Evolutionary conservation across 2,329 filamentous ascomycete genomes (phyloP), one percentile per base, ranked within the genome.

Genomic region (Fusarium sp.): DNA sequence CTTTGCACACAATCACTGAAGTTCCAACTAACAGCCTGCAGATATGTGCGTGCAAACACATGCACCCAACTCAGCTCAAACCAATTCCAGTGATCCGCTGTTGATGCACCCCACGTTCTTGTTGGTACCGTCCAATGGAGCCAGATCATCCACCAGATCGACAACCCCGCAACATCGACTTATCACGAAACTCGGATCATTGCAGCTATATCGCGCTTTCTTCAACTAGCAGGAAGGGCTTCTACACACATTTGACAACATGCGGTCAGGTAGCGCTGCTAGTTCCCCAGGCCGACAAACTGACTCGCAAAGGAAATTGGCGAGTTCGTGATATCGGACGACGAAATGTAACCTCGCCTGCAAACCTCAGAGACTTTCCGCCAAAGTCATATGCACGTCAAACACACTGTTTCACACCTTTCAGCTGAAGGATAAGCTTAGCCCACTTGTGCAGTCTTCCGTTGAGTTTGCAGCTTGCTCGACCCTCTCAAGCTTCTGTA

Each of bases 121-220:
- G 61, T 65, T 67, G 63, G 63, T 65, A 55, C 61, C 55, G 41
- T 71, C 46, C 24, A 47, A 65, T 41, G 69, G 69, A 70, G 62
- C 56, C 68, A 20, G 61, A 67, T 68, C 72, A 65, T 48, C 66
- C 71, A 64, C 72, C 62, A 60, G 72, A 74, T 74, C 70, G 72
- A 71, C 70, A 52, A 71, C 72, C 72, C 72, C 72, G 65, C 72
- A 74, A 65, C 58, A 59, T 54, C 41, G 61, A 62, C 48, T 56
- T 20, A 69, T 51, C 38, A 56, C 27, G 48, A 57, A 60, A 38
- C 48, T 43, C 43, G 20, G 18, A 52, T 40, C 48, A 46, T 16
- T 47, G 43, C 25, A 64, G 43, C 27, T 27, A 29, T 54, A 38
- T 15, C 53, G 38, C 22, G 13, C 24, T 45, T 53, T 24, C 22